These are phyloP conservation scores for Crassisporium funariophilum DNA, from an alignment of 768 basidiomycete species.

Conservation along the genomic window DNA sequence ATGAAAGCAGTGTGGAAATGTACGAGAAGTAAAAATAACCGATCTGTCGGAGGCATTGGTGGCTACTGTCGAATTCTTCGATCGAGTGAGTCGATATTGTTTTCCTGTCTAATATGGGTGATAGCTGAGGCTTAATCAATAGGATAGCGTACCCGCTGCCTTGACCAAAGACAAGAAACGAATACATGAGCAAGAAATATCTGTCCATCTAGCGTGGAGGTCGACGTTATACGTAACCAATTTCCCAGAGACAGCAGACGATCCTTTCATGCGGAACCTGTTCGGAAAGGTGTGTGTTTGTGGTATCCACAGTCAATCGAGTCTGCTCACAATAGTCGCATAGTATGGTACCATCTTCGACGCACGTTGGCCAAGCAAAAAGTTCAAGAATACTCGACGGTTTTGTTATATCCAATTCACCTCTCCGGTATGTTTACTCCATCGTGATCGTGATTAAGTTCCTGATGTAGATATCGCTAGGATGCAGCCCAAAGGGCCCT, in stretches of 20 bases:
- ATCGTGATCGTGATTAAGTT: not conserved
- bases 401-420: constrained; percentile 96
- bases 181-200: constrained; percentile 71
- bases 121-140: not conserved
- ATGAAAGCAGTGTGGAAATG: constrained; percentile 70
- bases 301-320: too few species aligned
- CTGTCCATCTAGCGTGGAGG: constrained; percentile 89
- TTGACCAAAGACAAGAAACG: constrained; percentile 95
- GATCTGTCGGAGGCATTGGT: constrained; percentile 58
- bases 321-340: not conserved
- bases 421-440: constrained; percentile 62
- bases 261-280: constrained; percentile 69
- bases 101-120: not conserved
- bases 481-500: constrained; percentile 72
- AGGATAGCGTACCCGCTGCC: constrained; percentile 85
- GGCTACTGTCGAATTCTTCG: constrained; percentile 87
- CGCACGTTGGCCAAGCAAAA: constrained; percentile 97
- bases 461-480: constrained; percentile 33
- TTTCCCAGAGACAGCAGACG: constrained; percentile 86
- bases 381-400: constrained; percentile 86
- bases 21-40: constrained; percentile 85
- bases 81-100: constrained; percentile 45
- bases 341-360: constrained; percentile 93
- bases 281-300: constrained; percentile 74
- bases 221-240: constrained; percentile 96